Conservation (phyloP, 1,284 basidiomycete species). For the Pyrrhoderma noxium region DNA sequence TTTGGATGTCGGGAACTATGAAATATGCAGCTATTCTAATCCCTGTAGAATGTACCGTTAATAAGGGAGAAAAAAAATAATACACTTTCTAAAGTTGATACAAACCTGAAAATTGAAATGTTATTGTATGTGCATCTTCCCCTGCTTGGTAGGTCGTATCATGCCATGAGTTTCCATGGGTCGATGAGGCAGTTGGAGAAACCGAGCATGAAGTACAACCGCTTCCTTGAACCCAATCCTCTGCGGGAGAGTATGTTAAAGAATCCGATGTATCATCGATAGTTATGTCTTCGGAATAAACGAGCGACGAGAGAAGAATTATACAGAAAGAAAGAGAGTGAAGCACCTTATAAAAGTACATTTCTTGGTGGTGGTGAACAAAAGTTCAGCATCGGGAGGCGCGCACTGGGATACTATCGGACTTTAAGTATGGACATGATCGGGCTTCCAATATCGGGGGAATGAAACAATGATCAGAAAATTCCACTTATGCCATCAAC, state of each 20-base stretch:
- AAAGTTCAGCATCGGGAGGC: too few species aligned
- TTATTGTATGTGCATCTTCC: background rate
- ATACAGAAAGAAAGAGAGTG: too few species aligned
- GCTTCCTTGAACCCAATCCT: conserved; percentile 26
- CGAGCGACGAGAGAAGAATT: background rate
- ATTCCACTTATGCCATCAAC: too few species aligned
- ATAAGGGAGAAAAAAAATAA: background rate
- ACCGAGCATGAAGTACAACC: conserved; percentile 24
- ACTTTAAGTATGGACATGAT: too few species aligned
- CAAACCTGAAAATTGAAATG: conserved; percentile 9
- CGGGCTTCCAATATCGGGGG: too few species aligned
- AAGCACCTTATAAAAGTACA: too few species aligned
- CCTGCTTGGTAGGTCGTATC: conserved; percentile 9
- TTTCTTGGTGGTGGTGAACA: too few species aligned
- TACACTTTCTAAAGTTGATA: background rate
- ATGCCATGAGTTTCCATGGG: conserved; percentile 9
- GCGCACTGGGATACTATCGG: too few species aligned
- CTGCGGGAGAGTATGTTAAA: conserved; percentile 24
- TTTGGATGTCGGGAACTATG: conserved; percentile 1
- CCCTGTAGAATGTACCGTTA: background rate
- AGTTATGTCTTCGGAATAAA: conserved; percentile 37
- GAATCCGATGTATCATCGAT: conserved; percentile 30
- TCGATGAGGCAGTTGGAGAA: conserved; percentile 20
- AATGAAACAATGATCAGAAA: too few species aligned
- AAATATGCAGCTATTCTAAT: conserved; percentile 10